Conservation (phyloP, 345 rosid genomes). For the Noccaea caerulescens region DNA sequence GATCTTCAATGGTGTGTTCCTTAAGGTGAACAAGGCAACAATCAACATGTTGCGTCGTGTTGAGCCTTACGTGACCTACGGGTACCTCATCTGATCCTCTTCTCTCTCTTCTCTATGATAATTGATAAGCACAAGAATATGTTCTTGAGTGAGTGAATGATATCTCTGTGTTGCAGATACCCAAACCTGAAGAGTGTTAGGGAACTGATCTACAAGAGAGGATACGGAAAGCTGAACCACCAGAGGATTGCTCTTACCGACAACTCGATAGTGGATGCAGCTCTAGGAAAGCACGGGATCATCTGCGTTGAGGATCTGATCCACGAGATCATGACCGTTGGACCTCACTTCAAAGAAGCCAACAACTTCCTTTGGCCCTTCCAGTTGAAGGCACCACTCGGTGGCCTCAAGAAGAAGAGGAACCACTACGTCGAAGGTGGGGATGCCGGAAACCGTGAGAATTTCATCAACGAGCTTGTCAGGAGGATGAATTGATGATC, state of each 20-base stretch:
- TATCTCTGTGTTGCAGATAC: conserved; percentile 50
- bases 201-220: conserved; percentile 85
- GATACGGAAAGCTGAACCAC: conserved; percentile 68
- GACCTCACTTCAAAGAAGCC: conserved; percentile 74
- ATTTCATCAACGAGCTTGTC: conserved; percentile 64
- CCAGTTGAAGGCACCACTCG: conserved; percentile 75
- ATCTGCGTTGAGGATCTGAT: conserved; percentile 79
- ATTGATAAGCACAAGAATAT: neutral
- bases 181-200: conserved; percentile 82
- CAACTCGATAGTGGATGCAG: conserved; percentile 67
- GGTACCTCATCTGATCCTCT: conserved; percentile 51
- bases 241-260: conserved; percentile 67
- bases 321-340: conserved; percentile 88
- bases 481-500: conserved; percentile 74
- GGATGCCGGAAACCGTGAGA: conserved; percentile 84
- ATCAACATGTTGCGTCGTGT: conserved; percentile 79
- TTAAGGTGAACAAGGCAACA: conserved; percentile 61
- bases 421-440: conserved; percentile 91
- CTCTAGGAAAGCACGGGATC: conserved; percentile 66
- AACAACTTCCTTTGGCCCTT: conserved; percentile 91
- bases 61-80: conserved; percentile 85
- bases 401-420: conserved; percentile 82
- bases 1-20: conserved; percentile 91
- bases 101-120: neutral
- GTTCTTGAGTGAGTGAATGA: neutral